A percentile compares a stretch with the other conserved stretches of the same genome.
Evolutionary conservation across 108 stramenopile genomes (phyloP).

Genomic region (Nitzschia palea): DNA sequence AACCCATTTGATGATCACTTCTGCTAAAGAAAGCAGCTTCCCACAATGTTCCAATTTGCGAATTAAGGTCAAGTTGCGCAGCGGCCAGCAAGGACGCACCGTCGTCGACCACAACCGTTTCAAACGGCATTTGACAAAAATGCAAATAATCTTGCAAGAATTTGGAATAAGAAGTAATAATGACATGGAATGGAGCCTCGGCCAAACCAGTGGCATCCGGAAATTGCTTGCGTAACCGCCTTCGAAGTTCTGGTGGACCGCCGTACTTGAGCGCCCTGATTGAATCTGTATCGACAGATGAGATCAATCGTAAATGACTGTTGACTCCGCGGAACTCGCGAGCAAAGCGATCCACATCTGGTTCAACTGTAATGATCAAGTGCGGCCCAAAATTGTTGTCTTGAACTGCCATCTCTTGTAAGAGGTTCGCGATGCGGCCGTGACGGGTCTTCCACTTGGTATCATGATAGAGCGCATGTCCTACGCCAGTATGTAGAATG

Average conservation of each 20-base stretch:
- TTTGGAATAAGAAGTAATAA: slow-evolving; percentile 65
- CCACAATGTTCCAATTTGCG: slow-evolving; percentile 63
- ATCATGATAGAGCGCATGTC: slow-evolving; percentile 79
- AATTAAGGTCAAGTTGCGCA: slow-evolving; percentile 67
- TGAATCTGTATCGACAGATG: slow-evolving; percentile 13
- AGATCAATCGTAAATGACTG: slow-evolving; percentile 40
- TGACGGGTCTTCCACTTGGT: slow-evolving; percentile 63
- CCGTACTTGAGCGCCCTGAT: slow-evolving; percentile 58
- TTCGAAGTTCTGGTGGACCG: slow-evolving; percentile 47
- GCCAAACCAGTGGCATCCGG: slow-evolving; percentile 53
- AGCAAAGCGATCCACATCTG: slow-evolving; percentile 48
- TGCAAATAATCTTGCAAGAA: slow-evolving; percentile 78
- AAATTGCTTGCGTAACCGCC: slow-evolving; percentile 67
- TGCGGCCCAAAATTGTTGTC: slow-evolving; percentile 68
- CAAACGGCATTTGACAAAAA: slow-evolving; percentile 81
- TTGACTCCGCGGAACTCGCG: slow-evolving; percentile 63
- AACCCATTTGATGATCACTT: slow-evolving; percentile 63
- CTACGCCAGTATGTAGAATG: slow-evolving; percentile 63
- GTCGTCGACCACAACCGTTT: slow-evolving; percentile 74
- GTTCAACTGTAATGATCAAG: slow-evolving; percentile 70
- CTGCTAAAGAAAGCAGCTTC: slow-evolving; percentile 65
- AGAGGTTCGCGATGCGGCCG: slow-evolving; percentile 59
- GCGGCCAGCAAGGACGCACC: slow-evolving; percentile 77
- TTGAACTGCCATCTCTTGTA: slow-evolving; percentile 46
- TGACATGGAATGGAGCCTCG: slow-evolving; percentile 75